These are phyloP conservation scores for Chrysoporthe deuterocubensis DNA, from an alignment of 2,329 filamentous ascomycete species.

Conservation along the genomic window DNA sequence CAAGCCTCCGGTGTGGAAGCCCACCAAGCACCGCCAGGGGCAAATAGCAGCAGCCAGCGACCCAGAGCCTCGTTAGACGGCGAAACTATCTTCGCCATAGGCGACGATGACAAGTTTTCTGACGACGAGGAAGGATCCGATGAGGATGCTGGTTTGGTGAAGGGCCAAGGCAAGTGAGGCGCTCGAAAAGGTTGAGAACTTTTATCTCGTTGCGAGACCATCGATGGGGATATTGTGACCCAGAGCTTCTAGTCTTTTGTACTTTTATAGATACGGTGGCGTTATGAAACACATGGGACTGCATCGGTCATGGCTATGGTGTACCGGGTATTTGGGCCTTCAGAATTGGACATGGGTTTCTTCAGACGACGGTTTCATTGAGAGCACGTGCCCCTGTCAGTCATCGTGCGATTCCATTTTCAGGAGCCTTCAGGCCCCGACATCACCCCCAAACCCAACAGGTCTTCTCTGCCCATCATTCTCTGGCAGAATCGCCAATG, in stretches of 20 bases:
- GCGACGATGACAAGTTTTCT: conserved; percentile 85
- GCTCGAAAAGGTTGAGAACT: not conserved
- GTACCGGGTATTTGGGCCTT: conserved; percentile 10
- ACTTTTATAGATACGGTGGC: conserved; percentile 23
- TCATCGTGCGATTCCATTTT: not conserved
- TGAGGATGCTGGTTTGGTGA: conserved; percentile 63
- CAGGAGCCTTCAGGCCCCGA: conserved; percentile 35
- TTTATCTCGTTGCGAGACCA: not conserved
- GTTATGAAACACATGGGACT: conserved; percentile 20
- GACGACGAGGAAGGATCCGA: conserved; percentile 63
- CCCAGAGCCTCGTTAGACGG: conserved; percentile 69
- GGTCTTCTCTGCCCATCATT: conserved; percentile 74
- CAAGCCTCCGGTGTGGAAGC: conserved; percentile 27
- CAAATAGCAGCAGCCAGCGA: conserved; percentile 31
- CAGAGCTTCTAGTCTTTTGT: conserved; percentile 14
- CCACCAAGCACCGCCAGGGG: conserved; percentile 23
- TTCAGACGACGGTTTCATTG: too few species aligned
- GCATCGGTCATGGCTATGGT: conserved; percentile 17
- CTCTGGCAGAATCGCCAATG: conserved; percentile 85
- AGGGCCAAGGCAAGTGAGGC: conserved; percentile 45
- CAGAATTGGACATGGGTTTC: not conserved
- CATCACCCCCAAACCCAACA: conserved; percentile 87
- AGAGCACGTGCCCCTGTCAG: not conserved
- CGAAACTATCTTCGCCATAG: conserved; percentile 95
- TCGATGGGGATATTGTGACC: not conserved